Percentiles rank a stretch among this genome's conserved stretches.
These are phyloP conservation scores for Colletotrichum godetiae DNA, from an alignment of 2,329 filamentous ascomycete genomes.

Conservation along the genomic window DNA sequence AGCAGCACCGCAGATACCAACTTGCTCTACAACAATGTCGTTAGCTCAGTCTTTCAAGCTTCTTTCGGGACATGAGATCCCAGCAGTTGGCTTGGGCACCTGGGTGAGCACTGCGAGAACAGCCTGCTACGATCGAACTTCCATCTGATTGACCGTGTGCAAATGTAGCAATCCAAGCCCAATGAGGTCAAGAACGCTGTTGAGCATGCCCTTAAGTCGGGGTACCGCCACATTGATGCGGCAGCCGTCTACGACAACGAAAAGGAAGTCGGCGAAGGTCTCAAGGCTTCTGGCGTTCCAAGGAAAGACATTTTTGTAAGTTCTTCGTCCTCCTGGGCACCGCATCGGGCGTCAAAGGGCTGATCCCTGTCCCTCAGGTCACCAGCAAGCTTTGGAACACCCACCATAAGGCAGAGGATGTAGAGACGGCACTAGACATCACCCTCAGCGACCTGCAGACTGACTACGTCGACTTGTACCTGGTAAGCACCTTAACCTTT, in stretches of 20 bases:
- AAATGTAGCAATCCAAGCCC: constrained; percentile 60
- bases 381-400: constrained; percentile 49
- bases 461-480: constrained; percentile 46
- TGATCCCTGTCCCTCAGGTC: constrained; percentile 11
- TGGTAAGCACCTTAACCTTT: constrained; percentile 36
- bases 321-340: not conserved
- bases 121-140: no score
- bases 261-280: constrained; percentile 61
- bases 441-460: constrained; percentile 45
- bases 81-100: constrained; percentile 46
- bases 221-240: constrained; percentile 71
- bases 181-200: constrained; percentile 60
- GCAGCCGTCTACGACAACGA: constrained; percentile 75
- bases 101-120: constrained; percentile 40
- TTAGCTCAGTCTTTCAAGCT: constrained; percentile 43
- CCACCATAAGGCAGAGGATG: constrained; percentile 43
- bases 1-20: not conserved
- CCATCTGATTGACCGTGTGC: not conserved
- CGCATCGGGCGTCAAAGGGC: not conserved
- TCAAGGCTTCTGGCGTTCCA: constrained; percentile 56
- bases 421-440: constrained; percentile 43
- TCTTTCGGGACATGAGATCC: constrained; percentile 46
- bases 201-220: constrained; percentile 64
- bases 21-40: constrained; percentile 36
- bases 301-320: constrained; percentile 60